Base-by-base conservation (phyloP, 1,139 yeast genomes). In the Pneumocystis wakefieldiae region DNA sequence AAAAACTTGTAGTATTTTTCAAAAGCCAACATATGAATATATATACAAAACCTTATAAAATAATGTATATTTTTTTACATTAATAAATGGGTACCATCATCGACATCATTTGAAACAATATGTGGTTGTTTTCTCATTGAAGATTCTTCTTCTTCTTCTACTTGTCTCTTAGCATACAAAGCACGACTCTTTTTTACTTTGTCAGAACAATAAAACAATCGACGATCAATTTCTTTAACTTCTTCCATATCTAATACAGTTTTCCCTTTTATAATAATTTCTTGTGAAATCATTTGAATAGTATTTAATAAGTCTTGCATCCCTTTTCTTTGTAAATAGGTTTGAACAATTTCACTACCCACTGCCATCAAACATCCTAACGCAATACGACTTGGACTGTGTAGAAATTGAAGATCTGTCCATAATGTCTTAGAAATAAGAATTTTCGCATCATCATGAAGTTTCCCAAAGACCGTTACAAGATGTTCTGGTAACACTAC, bases 351-450 rank as follows among this genome's bases (percentile, higher is more conserved):
- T 24, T 32, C 57, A 29, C 17, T 32, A 29, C 8, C n/a, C 15
- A 28, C 59, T 24, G 12, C 61, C 60, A 24, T 60, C 35, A 61
- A 68, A 61, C 64, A 71, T 0, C 97, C 95, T 64, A 92, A 76
- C 0, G 97, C 96, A 53, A 92, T 87, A 70, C 92, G 98, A 0
- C 98, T 96, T 1, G 98, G 98, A 0, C 97, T 85, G 73, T 77
- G 92, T 41, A 84, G 76, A 69, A 89, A 91, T 17, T 80, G 77
- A 2, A 82, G 91, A 71, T 91, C 96, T 38, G 94, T 83, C 59
- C 87, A 76, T 61, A 90, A 73, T 0, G 87, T 80, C 24, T 84
- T 85, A 60, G 61, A 64, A 7, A 89, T 78, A 74, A 84, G 76
- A 39, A 77, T 78, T 68, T 86, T 82, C 1, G 95, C 88, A 55